Evolutionary conservation across 2,329 filamentous ascomycete genomes (phyloP).

Genomic region (Clonostachys solani): DNA sequence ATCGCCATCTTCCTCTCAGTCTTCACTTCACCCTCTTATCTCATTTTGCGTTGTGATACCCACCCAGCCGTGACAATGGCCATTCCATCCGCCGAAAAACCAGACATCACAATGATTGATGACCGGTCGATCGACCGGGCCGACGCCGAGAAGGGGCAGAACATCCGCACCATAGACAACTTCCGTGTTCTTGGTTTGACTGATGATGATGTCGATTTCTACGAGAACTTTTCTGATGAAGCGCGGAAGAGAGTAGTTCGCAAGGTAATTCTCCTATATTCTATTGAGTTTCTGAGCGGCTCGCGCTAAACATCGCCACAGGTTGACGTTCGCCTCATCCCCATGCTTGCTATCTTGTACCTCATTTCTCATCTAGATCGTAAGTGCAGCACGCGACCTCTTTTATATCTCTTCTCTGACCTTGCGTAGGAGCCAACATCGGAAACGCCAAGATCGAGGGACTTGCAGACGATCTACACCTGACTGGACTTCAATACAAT

Average conservation of each 20-base stretch:
- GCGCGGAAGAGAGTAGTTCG: constrained; percentile 13
- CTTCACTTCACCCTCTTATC: too few species aligned
- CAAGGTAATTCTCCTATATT: constrained; percentile 10
- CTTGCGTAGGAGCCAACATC: constrained; percentile 31
- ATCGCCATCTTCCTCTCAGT: too few species aligned
- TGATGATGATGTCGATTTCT: constrained; percentile 18
- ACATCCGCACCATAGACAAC: constrained; percentile 15
- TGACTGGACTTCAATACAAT: constrained; percentile 54
- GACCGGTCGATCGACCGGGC: background rate
- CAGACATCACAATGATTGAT: constrained; percentile 4
- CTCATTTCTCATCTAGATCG: constrained; percentile 53
- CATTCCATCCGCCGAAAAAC: constrained; percentile 1
- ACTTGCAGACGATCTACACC: constrained; percentile 24
- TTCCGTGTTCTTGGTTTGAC: constrained; percentile 20
- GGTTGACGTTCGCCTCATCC: constrained; percentile 17
- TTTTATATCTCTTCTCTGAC: background rate
- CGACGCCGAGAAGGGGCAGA: constrained; percentile 9
- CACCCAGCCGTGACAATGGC: background rate
- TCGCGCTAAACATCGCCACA: background rate
- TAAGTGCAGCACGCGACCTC: background rate
- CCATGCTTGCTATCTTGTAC: constrained; percentile 53
- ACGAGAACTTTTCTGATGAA: constrained; percentile 12
- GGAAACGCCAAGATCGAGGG: constrained; percentile 46
- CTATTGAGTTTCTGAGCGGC: background rate
- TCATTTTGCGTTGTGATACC: too few species aligned